phyloP scores from a whole-genome alignment of 208 protist genomes.

The Leishmania lainsoni region DNA sequence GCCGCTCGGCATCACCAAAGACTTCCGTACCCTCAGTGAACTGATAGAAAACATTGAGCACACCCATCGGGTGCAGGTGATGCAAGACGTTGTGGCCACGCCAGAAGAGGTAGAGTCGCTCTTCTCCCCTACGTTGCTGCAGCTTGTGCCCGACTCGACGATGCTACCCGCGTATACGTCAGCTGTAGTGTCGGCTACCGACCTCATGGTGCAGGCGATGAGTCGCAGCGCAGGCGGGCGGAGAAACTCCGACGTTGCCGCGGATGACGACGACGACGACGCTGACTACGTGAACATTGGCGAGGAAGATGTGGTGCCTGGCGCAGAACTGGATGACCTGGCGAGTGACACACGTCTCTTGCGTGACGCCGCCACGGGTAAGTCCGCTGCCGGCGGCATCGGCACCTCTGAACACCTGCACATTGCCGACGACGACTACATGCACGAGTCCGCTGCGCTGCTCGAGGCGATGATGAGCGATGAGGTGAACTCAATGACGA shows the following conservation, averaged over 20 bases:
- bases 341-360: slow-evolving; percentile 42
- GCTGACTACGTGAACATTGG: slow-evolving; percentile 43
- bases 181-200: slow-evolving; percentile 60
- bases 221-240: slow-evolving; percentile 27
- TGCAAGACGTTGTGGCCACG: slow-evolving; percentile 70
- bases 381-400: not conserved
- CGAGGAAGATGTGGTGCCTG: slow-evolving; percentile 37
- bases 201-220: slow-evolving; percentile 74
- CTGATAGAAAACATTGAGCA: slow-evolving; percentile 70
- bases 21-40: slow-evolving; percentile 81
- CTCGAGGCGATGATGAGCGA: slow-evolving; percentile 81
- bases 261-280: slow-evolving; percentile 38
- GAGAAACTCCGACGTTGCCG: slow-evolving; percentile 2
- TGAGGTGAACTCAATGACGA: slow-evolving; percentile 33
- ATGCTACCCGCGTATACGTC: slow-evolving; percentile 72
- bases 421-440: slow-evolving; percentile 50
- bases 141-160: slow-evolving; percentile 83
- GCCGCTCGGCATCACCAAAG: slow-evolving; percentile 53
- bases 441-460: slow-evolving; percentile 77
- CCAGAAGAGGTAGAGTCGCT: slow-evolving; percentile 77
- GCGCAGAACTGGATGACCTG: slow-evolving; percentile 69
- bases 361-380: slow-evolving; percentile 16
- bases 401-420: slow-evolving; percentile 11
- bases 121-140: slow-evolving; percentile 80
- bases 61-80: slow-evolving; percentile 55